Conservation (phyloP, 306 rosid genomes). For the Quillaja saponaria region DNA sequence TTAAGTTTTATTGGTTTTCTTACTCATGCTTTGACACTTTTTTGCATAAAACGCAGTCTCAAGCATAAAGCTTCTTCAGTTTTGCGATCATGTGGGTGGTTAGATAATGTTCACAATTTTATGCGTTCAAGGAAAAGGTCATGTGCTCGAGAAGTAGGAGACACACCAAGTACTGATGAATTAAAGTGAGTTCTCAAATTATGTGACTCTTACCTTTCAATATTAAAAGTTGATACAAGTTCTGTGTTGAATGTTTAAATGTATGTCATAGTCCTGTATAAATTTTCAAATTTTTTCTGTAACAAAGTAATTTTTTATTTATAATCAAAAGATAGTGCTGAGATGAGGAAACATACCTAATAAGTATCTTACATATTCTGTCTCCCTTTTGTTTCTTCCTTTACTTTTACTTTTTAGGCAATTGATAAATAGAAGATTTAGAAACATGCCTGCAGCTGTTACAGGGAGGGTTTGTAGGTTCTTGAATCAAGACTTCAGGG, state of each 20-base stretch:
- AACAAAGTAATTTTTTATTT: not conserved
- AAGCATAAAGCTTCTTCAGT: constrained; percentile 58
- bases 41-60: constrained; percentile 52
- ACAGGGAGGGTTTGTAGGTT: too few species aligned
- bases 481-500: too few species aligned
- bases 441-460: too few species aligned
- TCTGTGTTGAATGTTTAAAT: not conserved
- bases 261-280: not conserved
- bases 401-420: too few species aligned
- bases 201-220: constrained; percentile 2
- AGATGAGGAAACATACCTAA: too few species aligned
- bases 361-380: too few species aligned
- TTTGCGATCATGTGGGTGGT: constrained; percentile 82
- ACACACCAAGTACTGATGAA: constrained; percentile 41
- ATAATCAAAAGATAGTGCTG: not conserved
- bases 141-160: constrained; percentile 46
- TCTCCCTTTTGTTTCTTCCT: too few species aligned
- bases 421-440: too few species aligned
- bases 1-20: not conserved
- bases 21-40: constrained; percentile 23
- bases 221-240: not conserved
- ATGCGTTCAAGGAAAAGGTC: constrained; percentile 70
- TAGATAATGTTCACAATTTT: constrained; percentile 52
- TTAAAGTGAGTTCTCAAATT: constrained; percentile 47
- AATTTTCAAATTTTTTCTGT: not conserved